These are phyloP conservation scores for Chrysanthemum makinoi DNA, from an alignment of 129 eudicot genomes.

Conservation along the genomic window DNA sequence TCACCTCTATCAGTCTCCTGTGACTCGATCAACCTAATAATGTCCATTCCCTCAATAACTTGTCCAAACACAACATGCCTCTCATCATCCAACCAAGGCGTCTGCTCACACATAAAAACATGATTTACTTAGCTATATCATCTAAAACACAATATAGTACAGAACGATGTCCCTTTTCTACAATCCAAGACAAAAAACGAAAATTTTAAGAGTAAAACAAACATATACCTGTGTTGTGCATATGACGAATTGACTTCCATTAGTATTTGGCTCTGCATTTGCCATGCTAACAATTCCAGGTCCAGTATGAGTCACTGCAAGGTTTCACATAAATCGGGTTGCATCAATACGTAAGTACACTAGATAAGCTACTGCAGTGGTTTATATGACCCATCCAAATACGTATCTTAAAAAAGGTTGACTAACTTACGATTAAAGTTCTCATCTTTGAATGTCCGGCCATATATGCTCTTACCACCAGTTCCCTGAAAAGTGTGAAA, in stretches of 20 bases:
- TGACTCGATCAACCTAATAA: background rate
- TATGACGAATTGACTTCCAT: constrained; percentile 84
- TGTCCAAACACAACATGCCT: background rate
- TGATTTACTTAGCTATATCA: background rate
- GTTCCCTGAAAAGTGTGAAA: constrained; percentile 58
- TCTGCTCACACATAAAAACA: background rate
- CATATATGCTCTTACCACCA: constrained; percentile 97
- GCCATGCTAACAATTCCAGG: constrained; percentile 98
- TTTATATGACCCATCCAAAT: background rate
- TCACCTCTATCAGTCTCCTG: constrained; percentile 1
- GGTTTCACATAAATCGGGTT: constrained; percentile 6
- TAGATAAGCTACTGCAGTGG: background rate
- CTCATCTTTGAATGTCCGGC: constrained; percentile 86
- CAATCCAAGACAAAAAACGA: too few relatives aligned
- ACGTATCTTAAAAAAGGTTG: background rate
- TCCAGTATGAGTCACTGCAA: constrained; percentile 74
- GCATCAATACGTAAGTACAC: too few relatives aligned
- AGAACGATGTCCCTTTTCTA: background rate
- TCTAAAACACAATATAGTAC: too few relatives aligned
- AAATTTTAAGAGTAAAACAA: background rate
- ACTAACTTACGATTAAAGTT: constrained; percentile 71
- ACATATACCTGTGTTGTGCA: constrained; percentile 71
- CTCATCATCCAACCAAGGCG: constrained; percentile 4
- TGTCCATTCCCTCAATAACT: background rate
- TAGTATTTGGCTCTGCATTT: constrained; percentile 87